Percentiles rank a stretch among this genome's conserved stretches.
These are phyloP conservation scores for Lentinula guzmanii DNA, from an alignment of 768 basidiomycete genomes.

Conservation along the genomic window DNA sequence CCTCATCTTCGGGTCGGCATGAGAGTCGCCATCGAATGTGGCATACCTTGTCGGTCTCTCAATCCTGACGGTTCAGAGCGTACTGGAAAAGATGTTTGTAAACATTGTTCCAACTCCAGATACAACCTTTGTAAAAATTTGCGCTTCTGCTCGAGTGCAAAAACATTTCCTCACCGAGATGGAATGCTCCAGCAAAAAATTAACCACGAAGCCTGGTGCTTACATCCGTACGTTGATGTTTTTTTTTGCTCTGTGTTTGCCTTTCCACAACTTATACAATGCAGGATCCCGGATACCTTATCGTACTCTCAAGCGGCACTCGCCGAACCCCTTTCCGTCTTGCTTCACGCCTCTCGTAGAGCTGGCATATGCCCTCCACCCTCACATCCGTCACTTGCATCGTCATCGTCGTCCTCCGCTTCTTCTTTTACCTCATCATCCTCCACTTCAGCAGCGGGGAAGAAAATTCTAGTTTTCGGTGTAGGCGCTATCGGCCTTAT, in stretches of 20 bases:
- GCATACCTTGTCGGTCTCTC: constrained; percentile 67
- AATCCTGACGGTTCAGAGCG: constrained; percentile 1
- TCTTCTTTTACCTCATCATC: constrained; percentile 21
- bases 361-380: constrained; percentile 21
- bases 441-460: constrained; percentile 33
- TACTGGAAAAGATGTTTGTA: constrained; percentile 34
- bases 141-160: constrained; percentile 86
- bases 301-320: constrained; percentile 80
- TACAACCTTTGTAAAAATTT: constrained; percentile 93
- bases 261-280: background rate
- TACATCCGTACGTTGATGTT: constrained; percentile 69
- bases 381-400: constrained; percentile 1
- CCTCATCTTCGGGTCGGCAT: constrained; percentile 60
- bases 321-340: constrained; percentile 91
- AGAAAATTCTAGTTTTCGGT: constrained; percentile 83
- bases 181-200: constrained; percentile 85
- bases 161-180: constrained; percentile 89
- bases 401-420: constrained; percentile 5
- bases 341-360: constrained; percentile 59
- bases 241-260: background rate
- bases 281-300: constrained; percentile 68
- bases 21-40: constrained; percentile 91
- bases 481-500: constrained; percentile 93
- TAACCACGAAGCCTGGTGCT: constrained; percentile 82
- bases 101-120: constrained; percentile 63